Conservation (phyloP, 2,329 filamentous ascomycete species). For the Venturiaceae sp. region DNA sequence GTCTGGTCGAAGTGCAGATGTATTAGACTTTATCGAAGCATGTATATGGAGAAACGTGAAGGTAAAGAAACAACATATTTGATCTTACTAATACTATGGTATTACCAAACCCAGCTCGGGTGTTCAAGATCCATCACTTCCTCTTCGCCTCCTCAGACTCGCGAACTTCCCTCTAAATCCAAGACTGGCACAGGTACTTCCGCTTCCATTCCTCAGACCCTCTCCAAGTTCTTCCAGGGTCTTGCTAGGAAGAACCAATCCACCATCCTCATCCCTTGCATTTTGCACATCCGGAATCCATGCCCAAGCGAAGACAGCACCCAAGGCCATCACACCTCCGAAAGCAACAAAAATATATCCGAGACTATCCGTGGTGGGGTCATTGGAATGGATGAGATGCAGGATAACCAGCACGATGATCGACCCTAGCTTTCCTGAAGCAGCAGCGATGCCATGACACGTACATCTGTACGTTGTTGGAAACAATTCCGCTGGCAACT, state of each 20-base stretch:
- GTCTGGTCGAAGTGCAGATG: slow-evolving; percentile 35
- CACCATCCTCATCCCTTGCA: slow-evolving; percentile 3
- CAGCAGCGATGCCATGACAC: slow-evolving; percentile 45
- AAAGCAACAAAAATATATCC: slow-evolving; percentile 10
- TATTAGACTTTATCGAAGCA: slow-evolving; percentile 1
- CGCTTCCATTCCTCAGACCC: background rate
- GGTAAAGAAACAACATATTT: too few relatives aligned
- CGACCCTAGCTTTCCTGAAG: slow-evolving; percentile 42
- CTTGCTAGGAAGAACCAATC: slow-evolving; percentile 3
- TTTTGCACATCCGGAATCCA: slow-evolving; percentile 11
- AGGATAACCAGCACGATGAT: slow-evolving; percentile 33
- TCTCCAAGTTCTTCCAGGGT: slow-evolving; percentile 9
- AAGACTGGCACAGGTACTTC: background rate
- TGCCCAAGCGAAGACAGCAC: slow-evolving; percentile 10
- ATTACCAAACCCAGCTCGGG: background rate
- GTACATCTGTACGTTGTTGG: slow-evolving; percentile 46
- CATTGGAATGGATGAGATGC: background rate
- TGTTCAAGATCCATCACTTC: background rate
- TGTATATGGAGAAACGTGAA: too few relatives aligned
- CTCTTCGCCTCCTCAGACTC: too few relatives aligned
- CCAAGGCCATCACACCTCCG: slow-evolving; percentile 10
- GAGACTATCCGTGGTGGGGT: background rate
- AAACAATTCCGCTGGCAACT: slow-evolving; percentile 47
- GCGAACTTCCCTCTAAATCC: background rate
- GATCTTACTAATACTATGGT: background rate